A percentile compares a stretch with the other conserved stretches of the same genome.
Conservation (phyloP, 73 alveolate species). For the Paramecium sonneborni region DNA sequence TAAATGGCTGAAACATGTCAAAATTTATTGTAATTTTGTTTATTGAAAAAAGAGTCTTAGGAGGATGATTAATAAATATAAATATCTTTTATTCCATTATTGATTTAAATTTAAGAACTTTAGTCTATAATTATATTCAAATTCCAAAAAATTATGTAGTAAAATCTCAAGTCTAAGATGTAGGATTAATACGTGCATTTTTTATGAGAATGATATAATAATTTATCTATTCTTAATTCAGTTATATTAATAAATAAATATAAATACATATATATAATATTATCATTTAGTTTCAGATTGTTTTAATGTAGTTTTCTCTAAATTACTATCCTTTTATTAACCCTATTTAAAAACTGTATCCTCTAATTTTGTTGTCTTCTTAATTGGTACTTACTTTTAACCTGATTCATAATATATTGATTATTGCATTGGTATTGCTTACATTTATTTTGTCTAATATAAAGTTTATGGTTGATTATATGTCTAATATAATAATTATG, state of each 20-base stretch:
- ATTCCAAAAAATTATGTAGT: slow-evolving; percentile 14
- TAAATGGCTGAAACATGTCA: slow-evolving; percentile 81
- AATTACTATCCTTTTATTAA: not conserved
- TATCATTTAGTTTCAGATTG: slow-evolving; percentile 13
- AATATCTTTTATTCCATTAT: slow-evolving; percentile 72
- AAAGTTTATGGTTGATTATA: not conserved
- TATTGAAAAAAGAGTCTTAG: slow-evolving; percentile 87
- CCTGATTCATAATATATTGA: not conserved
- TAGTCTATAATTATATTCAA: slow-evolving; percentile 53
- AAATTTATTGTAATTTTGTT: slow-evolving; percentile 72
- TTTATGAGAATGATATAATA: not conserved
- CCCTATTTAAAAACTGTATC: not conserved
- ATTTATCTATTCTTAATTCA: too few relatives aligned
- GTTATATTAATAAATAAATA: too few relatives aligned
- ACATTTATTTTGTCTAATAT: not conserved
- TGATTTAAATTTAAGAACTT: slow-evolving; percentile 42
- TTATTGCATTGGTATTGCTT: not conserved
- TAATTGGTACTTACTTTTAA: not conserved
- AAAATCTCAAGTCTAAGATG: not conserved
- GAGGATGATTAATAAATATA: slow-evolving; percentile 97
- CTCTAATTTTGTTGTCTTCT: not conserved
- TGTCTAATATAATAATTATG: not conserved
- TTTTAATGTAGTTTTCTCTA: not conserved
- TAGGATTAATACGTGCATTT: slow-evolving; percentile 7
- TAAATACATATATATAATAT: not conserved